A percentile compares a stretch with the other conserved stretches of the same genome.
Evolutionary conservation across 2,329 filamentous ascomycete genomes (phyloP).

Genomic region (Epichloe hybrida): DNA sequence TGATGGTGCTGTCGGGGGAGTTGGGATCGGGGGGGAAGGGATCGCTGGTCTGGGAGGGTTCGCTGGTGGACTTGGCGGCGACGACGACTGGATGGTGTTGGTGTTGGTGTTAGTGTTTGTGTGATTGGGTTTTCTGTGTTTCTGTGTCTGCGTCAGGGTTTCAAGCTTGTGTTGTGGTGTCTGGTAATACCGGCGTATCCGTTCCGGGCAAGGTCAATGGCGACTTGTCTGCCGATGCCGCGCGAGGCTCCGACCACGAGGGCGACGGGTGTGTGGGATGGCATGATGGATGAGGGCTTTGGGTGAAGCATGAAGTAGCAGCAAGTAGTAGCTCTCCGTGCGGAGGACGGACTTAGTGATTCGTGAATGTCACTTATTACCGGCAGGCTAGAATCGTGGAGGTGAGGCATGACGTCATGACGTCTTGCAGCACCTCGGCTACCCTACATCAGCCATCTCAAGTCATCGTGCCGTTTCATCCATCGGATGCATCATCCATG

Average conservation of each 20-base stretch:
- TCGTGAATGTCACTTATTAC: too few species aligned
- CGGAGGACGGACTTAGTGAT: too few species aligned
- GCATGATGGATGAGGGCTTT: neutral
- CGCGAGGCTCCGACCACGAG: conserved; percentile 64
- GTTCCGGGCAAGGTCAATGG: conserved; percentile 59
- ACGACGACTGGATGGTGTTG: conserved; percentile 47
- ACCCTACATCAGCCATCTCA: too few species aligned
- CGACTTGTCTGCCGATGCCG: conserved; percentile 70
- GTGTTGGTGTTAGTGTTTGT: neutral
- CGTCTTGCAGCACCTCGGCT: too few species aligned
- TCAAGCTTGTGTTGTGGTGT: neutral
- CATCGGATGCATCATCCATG: too few species aligned
- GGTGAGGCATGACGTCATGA: too few species aligned
- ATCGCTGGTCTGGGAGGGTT: conserved; percentile 35
- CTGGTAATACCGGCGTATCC: conserved; percentile 49
- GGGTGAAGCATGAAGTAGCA: too few species aligned
- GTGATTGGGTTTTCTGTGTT: neutral
- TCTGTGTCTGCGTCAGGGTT: neutral
- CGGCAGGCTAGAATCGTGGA: too few species aligned
- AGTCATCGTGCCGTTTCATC: too few species aligned
- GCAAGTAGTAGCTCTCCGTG: too few species aligned
- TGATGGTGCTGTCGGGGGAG: conserved; percentile 62
- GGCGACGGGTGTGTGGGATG: conserved; percentile 41
- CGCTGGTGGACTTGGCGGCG: conserved; percentile 60
- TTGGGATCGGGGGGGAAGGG: conserved; percentile 71